Conservation (phyloP, 805 yeast genomes). For the Komagataella populi region DNA sequence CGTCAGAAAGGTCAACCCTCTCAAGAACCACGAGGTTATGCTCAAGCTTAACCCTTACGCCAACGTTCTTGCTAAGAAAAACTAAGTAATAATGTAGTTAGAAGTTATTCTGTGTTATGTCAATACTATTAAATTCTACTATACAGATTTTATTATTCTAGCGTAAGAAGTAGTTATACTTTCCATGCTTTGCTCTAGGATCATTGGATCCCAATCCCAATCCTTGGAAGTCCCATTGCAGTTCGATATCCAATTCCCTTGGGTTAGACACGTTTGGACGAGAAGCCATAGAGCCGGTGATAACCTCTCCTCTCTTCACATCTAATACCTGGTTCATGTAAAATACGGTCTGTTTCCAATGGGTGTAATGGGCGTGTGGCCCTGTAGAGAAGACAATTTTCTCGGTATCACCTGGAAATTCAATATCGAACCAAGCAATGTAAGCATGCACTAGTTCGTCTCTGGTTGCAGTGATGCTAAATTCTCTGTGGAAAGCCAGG, state of each 20-base stretch:
- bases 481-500: constrained; percentile 60
- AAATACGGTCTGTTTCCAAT: constrained; percentile 97
- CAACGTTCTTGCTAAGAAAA: constrained; percentile 87
- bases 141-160: constrained; percentile 13
- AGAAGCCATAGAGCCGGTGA: constrained; percentile 60
- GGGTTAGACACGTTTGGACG: constrained; percentile 71
- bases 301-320: constrained; percentile 59
- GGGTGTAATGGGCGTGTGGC: constrained; percentile 87
- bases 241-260: constrained; percentile 78
- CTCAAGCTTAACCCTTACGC: constrained; percentile 99
- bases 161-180: constrained; percentile 60
- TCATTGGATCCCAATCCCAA: constrained; percentile 13
- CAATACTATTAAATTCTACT: background rate
- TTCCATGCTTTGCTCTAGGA: constrained; percentile 41
- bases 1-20: constrained; percentile 98
- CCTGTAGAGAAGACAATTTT: constrained; percentile 81
- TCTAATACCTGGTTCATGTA: constrained; percentile 75
- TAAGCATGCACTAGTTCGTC: constrained; percentile 80
- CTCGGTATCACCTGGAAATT: constrained; percentile 55
- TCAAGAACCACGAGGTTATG: constrained; percentile 97
- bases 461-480: constrained; percentile 59
- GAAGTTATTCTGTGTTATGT: constrained; percentile 13
- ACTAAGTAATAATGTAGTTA: constrained; percentile 75
- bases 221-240: constrained; percentile 42
- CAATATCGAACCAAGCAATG: constrained; percentile 91